phyloP scores from a whole-genome alignment of 345 rosid genomes.

The Brassica napus region DNA sequence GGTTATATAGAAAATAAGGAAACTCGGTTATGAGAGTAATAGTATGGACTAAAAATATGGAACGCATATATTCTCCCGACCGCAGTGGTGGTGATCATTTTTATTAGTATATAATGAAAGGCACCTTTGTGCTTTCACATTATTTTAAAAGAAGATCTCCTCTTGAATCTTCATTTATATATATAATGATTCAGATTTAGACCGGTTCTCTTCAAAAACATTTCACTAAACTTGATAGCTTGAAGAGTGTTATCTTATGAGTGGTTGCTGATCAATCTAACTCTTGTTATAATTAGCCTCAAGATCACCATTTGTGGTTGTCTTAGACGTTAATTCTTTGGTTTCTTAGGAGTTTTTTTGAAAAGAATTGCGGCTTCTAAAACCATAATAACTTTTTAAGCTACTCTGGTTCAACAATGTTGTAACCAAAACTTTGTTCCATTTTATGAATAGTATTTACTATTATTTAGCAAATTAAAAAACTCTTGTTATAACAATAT shows the following conservation, averaged over 20 bases:
- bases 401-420: too few relatives aligned
- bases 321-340: too few relatives aligned
- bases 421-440: too few relatives aligned
- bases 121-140: conserved; percentile 16
- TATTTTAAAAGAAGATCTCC: conserved; percentile 15
- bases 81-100: conserved; percentile 22
- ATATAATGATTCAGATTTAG: conserved; percentile 6
- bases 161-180: conserved; percentile 21
- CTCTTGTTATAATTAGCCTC: not conserved
- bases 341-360: too few relatives aligned
- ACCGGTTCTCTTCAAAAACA: conserved; percentile 10
- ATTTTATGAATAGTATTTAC: too few relatives aligned
- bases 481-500: not conserved
- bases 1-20: not conserved
- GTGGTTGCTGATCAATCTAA: not conserved
- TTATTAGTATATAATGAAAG: not conserved
- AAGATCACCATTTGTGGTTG: too few relatives aligned
- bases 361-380: too few relatives aligned
- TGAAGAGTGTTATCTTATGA: not conserved
- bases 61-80: conserved; percentile 42
- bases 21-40: not conserved
- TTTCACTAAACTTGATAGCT: not conserved
- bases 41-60: conserved; percentile 21
- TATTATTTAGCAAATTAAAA: too few relatives aligned
- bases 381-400: too few relatives aligned